Evolutionary conservation across 2,329 filamentous ascomycete genomes (phyloP).

Genomic region (Metarhizium anisopliae): DNA sequence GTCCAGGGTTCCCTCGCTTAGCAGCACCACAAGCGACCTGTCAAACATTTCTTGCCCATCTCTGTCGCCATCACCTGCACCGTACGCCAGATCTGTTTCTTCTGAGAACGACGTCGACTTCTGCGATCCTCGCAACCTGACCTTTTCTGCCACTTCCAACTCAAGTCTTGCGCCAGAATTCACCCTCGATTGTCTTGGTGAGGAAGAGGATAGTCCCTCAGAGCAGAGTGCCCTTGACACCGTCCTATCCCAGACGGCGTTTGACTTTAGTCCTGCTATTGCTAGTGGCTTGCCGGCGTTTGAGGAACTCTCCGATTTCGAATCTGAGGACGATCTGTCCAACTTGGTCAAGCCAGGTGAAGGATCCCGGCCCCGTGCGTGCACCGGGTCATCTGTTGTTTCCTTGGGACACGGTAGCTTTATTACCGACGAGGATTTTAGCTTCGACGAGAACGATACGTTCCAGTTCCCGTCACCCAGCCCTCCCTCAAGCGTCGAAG

Average conservation of each 20-base stretch:
- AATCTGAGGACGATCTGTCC: constrained; percentile 79
- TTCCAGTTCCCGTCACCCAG: constrained; percentile 54
- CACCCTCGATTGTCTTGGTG: constrained; percentile 54
- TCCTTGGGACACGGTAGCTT: constrained; percentile 70
- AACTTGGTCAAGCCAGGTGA: constrained; percentile 60
- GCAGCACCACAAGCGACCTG: constrained; percentile 57
- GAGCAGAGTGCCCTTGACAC: constrained; percentile 41
- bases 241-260: constrained; percentile 29
- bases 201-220: constrained; percentile 47
- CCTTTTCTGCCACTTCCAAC: constrained; percentile 51
- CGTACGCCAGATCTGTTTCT: constrained; percentile 59
- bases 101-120: constrained; percentile 72
- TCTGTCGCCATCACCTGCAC: constrained; percentile 78
- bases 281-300: constrained; percentile 61
- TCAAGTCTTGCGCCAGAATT: constrained; percentile 51
- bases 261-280: constrained; percentile 43
- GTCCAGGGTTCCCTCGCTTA: constrained; percentile 48
- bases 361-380: constrained; percentile 59
- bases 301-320: constrained; percentile 80
- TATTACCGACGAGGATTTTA: constrained; percentile 67
- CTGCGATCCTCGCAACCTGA: constrained; percentile 86
- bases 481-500: constrained; percentile 35
- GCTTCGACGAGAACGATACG: constrained; percentile 59
- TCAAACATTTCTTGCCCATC: constrained; percentile 73
- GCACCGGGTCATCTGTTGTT: constrained; percentile 58